Evolutionary conservation across 805 yeast species (phyloP).

Genomic region (Yarrowia sp.): DNA sequence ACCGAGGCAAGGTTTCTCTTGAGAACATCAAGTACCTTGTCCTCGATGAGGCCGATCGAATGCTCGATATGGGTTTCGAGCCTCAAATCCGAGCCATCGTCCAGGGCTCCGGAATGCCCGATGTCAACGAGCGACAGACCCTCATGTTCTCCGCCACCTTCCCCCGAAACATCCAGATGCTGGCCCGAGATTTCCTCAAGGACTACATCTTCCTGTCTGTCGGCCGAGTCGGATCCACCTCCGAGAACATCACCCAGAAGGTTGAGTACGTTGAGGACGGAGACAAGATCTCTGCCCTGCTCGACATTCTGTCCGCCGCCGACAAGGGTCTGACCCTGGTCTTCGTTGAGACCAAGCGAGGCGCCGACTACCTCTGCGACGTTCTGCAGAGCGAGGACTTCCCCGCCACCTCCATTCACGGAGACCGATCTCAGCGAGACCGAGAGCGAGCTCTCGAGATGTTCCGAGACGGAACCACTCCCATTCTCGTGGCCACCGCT

Average conservation of each 20-base stretch:
- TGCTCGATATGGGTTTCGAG: slow-evolving; percentile 99
- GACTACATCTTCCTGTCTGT: slow-evolving; percentile 94
- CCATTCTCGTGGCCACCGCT: slow-evolving; percentile 96
- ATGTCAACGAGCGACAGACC: slow-evolving; percentile 86
- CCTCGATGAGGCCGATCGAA: slow-evolving; percentile 98
- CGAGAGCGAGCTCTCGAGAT: slow-evolving; percentile 96
- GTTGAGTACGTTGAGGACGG: slow-evolving; percentile 86
- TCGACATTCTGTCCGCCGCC: slow-evolving; percentile 81
- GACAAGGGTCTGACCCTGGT: slow-evolving; percentile 85
- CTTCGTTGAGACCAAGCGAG: slow-evolving; percentile 97
- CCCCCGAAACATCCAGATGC: slow-evolving; percentile 95
- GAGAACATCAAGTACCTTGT: slow-evolving; percentile 89
- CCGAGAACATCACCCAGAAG: slow-evolving; percentile 96
- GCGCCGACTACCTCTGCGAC: slow-evolving; percentile 95
- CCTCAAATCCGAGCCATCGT: slow-evolving; percentile 98
- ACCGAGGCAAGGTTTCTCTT: slow-evolving; percentile 90
- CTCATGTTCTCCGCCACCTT: slow-evolving; percentile 98
- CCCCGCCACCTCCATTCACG: slow-evolving; percentile 98
- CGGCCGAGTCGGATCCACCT: slow-evolving; percentile 98
- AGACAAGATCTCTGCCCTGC: slow-evolving; percentile 85
- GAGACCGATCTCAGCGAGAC: slow-evolving; percentile 97
- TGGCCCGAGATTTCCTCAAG: slow-evolving; percentile 95
- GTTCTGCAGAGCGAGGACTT: slow-evolving; percentile 82
- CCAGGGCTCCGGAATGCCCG: slow-evolving; percentile 97
- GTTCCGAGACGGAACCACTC: slow-evolving; percentile 88